A percentile compares a stretch with the other conserved stretches of the same genome.
These are phyloP conservation scores for Hypocrella siamensis DNA, from an alignment of 2,329 filamentous ascomycete genomes.

Conservation along the genomic window DNA sequence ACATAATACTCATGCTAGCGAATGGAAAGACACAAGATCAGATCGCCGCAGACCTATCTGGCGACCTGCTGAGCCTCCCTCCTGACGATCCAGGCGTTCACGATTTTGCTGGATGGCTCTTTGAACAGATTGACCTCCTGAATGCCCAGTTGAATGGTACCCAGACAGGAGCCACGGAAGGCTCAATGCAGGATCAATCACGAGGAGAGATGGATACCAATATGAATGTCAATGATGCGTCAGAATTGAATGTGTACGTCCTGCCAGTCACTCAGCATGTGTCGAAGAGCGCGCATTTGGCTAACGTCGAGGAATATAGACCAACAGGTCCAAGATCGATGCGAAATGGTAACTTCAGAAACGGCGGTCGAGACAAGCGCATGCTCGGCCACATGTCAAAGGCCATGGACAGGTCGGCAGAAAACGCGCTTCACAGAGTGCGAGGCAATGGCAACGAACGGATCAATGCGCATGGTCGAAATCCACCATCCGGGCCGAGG, in stretches of 20 bases:
- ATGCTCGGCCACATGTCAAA: conserved; percentile 77
- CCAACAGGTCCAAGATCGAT: conserved; percentile 92
- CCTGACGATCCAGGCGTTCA: conserved; percentile 70
- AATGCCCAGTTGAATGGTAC: conserved; percentile 45
- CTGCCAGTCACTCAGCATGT: too few species aligned
- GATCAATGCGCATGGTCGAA: conserved; percentile 63
- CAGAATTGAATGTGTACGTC: conserved; percentile 46
- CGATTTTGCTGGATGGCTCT: conserved; percentile 87
- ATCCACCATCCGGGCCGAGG: conserved; percentile 56
- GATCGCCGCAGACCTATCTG: conserved; percentile 74
- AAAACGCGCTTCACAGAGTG: conserved; percentile 67
- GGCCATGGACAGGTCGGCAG: conserved; percentile 61
- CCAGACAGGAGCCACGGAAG: conserved; percentile 14
- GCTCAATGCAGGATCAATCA: conserved; percentile 18
- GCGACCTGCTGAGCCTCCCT: conserved; percentile 68
- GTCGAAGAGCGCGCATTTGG: too few species aligned
- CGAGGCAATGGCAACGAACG: conserved; percentile 60
- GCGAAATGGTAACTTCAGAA: conserved; percentile 52
- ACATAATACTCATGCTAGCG: conserved; percentile 92
- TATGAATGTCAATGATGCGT: conserved; percentile 45
- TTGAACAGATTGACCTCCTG: conserved; percentile 62
- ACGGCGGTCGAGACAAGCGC: conserved; percentile 58
- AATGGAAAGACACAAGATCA: conserved; percentile 89
- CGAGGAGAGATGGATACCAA: conserved; percentile 47
- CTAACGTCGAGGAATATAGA: conserved; percentile 26